Evolutionary conservation across 371 early-diverging fungal species (phyloP).

Genomic region (Cladochytrium tenue): DNA sequence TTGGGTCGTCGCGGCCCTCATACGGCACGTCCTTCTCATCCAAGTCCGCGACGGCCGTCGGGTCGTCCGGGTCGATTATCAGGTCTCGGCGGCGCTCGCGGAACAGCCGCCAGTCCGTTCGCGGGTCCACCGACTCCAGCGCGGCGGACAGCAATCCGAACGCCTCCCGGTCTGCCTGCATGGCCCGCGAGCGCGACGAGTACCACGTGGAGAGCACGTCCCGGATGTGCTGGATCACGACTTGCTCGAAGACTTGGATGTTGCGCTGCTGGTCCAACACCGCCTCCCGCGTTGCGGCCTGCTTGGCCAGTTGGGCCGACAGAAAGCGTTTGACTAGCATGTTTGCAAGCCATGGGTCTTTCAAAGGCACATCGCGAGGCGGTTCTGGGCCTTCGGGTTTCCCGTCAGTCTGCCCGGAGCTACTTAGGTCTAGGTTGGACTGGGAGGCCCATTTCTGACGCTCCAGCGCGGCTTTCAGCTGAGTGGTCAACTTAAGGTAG

Average conservation of each 20-base stretch:
- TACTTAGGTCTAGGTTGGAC: conserved; percentile 3
- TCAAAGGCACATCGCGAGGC: conserved; percentile 19
- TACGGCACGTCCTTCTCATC: conserved; percentile 27
- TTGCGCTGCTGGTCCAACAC: conserved; percentile 40
- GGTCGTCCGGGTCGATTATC: conserved; percentile 25
- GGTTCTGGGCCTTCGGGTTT: conserved; percentile 1
- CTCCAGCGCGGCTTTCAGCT: conserved; percentile 24
- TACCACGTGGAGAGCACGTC: conserved; percentile 32
- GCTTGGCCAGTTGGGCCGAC: not conserved
- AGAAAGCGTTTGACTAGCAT: conserved; percentile 2
- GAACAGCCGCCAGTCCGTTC: conserved; percentile 49
- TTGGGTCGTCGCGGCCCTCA: conserved; percentile 39
- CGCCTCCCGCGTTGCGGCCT: conserved; percentile 26
- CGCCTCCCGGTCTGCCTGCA: conserved; percentile 17
- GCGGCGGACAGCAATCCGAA: conserved; percentile 18
- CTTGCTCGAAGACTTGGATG: conserved; percentile 46
- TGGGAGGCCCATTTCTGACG: conserved; percentile 25
- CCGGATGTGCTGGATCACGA: conserved; percentile 42
- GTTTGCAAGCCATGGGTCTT: conserved; percentile 45
- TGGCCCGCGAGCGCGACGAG: conserved; percentile 21
- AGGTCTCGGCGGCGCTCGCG: conserved; percentile 24
- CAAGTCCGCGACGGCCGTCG: conserved; percentile 13
- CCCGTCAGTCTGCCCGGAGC: not conserved
- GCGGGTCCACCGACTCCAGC: conserved; percentile 37
- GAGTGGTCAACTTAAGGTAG: conserved; percentile 26